A percentile compares a stretch with the other conserved stretches of the same genome.
These are phyloP conservation scores for Ganoderma boninense DNA, from an alignment of 1,284 basidiomycete genomes.

Conservation along the genomic window DNA sequence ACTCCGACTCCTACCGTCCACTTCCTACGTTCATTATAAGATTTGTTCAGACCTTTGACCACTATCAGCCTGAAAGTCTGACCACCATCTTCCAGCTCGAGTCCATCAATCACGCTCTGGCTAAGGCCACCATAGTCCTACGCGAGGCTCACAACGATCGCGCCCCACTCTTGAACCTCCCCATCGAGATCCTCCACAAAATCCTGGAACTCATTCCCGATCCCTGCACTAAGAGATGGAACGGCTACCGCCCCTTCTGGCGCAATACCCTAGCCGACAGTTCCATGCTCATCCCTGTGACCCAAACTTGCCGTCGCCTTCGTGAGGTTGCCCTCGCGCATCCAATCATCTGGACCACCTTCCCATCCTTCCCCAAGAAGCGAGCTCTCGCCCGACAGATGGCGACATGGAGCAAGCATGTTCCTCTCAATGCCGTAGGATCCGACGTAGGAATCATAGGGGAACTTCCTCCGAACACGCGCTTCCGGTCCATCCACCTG, in stretches of 20 bases:
- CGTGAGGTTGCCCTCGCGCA: slow-evolving; percentile 10
- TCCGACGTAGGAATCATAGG: neutral
- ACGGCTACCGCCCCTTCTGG: slow-evolving; percentile 5
- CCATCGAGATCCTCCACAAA: slow-evolving; percentile 2
- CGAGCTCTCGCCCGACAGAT: neutral
- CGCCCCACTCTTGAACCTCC: slow-evolving; percentile 8
- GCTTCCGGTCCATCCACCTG: slow-evolving; percentile 1
- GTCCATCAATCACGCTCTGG: neutral
- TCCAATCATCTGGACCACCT: slow-evolving; percentile 7
- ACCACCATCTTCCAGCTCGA: neutral
- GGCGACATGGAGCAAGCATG: neutral
- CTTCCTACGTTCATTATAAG: neutral
- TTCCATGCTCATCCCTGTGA: slow-evolving; percentile 4
- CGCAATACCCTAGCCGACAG: neutral
- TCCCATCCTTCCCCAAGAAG: neutral
- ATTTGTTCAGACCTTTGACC: neutral
- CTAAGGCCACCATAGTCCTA: neutral
- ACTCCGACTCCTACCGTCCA: neutral
- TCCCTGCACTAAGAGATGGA: neutral
- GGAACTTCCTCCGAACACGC: neutral
- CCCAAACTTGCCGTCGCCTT: slow-evolving; percentile 7
- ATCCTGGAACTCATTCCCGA: slow-evolving; percentile 9
- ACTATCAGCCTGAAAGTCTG: neutral
- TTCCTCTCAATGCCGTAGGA: neutral
- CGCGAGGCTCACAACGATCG: neutral